Evolutionary conservation across 352 stramenopile genomes (phyloP), one percentile per base, ranked within the genome.

Genomic region (Globisporangium acanthophoron): DNA sequence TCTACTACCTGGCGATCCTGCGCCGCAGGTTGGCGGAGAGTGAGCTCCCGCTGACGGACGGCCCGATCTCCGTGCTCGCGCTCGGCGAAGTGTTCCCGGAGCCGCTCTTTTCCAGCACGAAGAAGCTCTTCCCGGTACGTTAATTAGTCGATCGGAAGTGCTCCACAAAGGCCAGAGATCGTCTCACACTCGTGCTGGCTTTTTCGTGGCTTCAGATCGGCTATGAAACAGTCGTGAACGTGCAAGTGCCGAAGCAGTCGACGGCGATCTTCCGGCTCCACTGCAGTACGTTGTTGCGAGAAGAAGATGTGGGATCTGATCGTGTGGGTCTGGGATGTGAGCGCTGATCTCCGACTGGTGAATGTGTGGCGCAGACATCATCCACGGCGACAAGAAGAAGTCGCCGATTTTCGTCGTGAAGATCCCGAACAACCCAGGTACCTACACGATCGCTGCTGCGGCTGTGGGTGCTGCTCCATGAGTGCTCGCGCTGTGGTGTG

Each of bases 371-470:
- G 27, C 43, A 91, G 80, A 88, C 54, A 88, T 90, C 56, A 72
- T 87, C 3, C 74, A 88, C 35, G 80, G 82, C 47, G 85, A 86
- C 64, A 85, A 88, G 51, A 88, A 90, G 40, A 89, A 90, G 18
- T 78, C 74, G 0, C 85, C 85, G 12, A 85, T 91, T 40, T 94
- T 94, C 53, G 70, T 87, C 21, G 82, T 94, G 8, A 69, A 84
- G 56, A 57, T 90, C 1, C 73, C 76, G 37, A 72, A 76, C 8
- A 81, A 74, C 48, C 45, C 74, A 66, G 77, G 79, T 91, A 70
- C 12, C 49, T 6, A 27, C n/a, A 8, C 12, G 44, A 12, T 8
- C 5, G 15, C 18, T 46, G 40, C 27, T 29, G 15, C 3, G 18
- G 37, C 5, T 48, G n/a, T n/a, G 27, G 40, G 3, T 47, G 18